Percentiles rank a stretch among this genome's conserved stretches.
Evolutionary conservation across 306 rosid species (phyloP).

Genomic region (Rosa lucieae): DNA sequence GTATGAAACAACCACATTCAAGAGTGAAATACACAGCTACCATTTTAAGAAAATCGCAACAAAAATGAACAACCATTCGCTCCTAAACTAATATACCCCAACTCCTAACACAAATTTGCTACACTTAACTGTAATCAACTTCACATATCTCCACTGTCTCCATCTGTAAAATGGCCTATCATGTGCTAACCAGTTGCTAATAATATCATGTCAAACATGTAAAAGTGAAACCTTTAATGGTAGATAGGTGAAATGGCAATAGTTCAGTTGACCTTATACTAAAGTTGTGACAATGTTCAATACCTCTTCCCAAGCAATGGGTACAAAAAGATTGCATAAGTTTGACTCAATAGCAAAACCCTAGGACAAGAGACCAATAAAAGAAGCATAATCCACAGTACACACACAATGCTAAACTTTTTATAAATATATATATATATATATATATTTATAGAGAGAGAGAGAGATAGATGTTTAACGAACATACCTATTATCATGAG

Average conservation of each 20-base stretch:
- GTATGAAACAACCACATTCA: not conserved
- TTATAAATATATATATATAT: too few relatives aligned
- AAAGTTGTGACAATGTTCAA: not conserved
- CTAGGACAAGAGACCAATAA: not conserved
- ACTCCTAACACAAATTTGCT: not conserved
- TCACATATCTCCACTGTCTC: not conserved
- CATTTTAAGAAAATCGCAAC: not conserved
- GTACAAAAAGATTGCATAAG: not conserved
- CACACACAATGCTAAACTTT: not conserved
- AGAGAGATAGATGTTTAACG: not conserved
- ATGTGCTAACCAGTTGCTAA: not conserved
- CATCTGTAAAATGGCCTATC: not conserved
- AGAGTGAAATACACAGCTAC: not conserved
- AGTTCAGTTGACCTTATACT: not conserved
- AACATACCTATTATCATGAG: conserved; percentile 74
- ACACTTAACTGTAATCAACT: not conserved
- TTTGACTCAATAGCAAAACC: not conserved
- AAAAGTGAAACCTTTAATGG: not conserved
- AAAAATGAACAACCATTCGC: not conserved
- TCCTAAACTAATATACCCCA: not conserved
- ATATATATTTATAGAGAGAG: not conserved
- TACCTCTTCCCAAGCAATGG: not conserved
- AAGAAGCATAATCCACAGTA: not conserved
- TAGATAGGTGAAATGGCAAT: not conserved
- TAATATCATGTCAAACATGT: not conserved